Conservation (phyloP, 352 stramenopile species). For the Pythium dissimile region DNA sequence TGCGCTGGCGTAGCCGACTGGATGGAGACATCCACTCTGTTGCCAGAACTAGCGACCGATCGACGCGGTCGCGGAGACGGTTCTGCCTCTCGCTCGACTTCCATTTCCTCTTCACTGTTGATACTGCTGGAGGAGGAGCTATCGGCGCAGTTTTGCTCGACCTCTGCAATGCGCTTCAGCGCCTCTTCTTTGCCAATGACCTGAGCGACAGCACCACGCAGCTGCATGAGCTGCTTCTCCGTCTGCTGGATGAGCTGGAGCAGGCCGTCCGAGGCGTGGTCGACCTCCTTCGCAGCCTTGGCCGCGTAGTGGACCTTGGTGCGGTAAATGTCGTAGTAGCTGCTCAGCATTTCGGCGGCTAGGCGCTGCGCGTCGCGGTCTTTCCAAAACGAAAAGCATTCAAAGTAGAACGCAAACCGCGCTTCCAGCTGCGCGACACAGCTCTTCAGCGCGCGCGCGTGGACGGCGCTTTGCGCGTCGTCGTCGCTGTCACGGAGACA, state of each 20-base stretch:
- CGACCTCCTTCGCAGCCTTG: constrained; percentile 18
- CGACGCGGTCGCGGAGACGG: constrained; percentile 10
- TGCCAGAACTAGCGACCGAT: not conserved
- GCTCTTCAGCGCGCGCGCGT: constrained; percentile 38
- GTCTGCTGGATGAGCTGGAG: constrained; percentile 57
- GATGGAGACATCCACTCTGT: not conserved
- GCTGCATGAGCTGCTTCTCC: constrained; percentile 51
- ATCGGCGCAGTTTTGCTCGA: constrained; percentile 22
- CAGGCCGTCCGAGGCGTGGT: constrained; percentile 42
- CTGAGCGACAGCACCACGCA: constrained; percentile 47
- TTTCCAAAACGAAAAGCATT: constrained; percentile 66
- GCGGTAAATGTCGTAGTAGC: constrained; percentile 47
- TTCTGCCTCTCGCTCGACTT: constrained; percentile 20
- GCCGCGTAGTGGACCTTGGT: constrained; percentile 44
- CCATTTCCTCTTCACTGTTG: constrained; percentile 15
- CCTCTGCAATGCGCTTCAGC: constrained; percentile 24
- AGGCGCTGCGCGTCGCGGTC: constrained; percentile 50
- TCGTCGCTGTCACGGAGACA: constrained; percentile 27
- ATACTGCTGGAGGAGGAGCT: not conserved
- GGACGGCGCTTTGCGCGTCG: constrained; percentile 6
- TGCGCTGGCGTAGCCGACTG: not conserved
- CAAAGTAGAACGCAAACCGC: constrained; percentile 66
- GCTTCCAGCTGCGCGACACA: constrained; percentile 40
- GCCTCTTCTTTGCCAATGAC: constrained; percentile 49
- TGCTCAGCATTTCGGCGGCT: constrained; percentile 43